These are phyloP conservation scores for Salix viminalis DNA, from an alignment of 345 rosid genomes.

Conservation along the genomic window DNA sequence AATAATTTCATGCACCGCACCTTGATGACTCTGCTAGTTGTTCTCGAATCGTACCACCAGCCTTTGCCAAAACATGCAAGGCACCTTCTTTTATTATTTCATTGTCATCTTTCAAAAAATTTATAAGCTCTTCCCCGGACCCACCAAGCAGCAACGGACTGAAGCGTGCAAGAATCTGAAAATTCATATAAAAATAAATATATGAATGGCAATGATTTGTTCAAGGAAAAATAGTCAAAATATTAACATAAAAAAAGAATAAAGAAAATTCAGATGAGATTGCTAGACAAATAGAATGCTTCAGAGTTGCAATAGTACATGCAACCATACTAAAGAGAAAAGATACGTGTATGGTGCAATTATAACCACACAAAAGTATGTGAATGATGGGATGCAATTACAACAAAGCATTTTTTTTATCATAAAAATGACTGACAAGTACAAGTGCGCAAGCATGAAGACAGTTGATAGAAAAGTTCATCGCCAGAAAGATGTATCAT, in stretches of 20 bases:
- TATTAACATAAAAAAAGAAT: background rate
- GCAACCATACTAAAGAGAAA: background rate
- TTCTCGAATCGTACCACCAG: constrained; percentile 93
- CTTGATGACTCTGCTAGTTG: constrained; percentile 76
- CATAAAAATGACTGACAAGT: background rate
- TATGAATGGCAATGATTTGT: background rate
- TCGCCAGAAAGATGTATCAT: background rate
- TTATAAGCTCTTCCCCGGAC: constrained; percentile 72
- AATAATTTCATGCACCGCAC: constrained; percentile 37
- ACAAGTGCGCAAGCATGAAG: background rate
- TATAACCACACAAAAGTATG: background rate
- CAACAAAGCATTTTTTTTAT: background rate
- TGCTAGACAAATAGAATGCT: background rate
- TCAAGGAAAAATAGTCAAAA: background rate
- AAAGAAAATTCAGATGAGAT: background rate
- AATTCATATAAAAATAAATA: constrained; percentile 10
- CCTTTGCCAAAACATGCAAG: constrained; percentile 87
- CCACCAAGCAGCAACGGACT: constrained; percentile 78
- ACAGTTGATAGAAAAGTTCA: background rate
- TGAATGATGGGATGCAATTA: background rate
- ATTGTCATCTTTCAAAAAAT: constrained; percentile 76
- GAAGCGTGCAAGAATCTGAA: constrained; percentile 80
- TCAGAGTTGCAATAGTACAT: background rate
- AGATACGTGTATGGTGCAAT: no score
- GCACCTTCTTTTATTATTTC: constrained; percentile 85